Evolutionary conservation across 805 yeast genomes (phyloP), one percentile per base, ranked within the genome.

Genomic region (Metschnikowia henanensis): DNA sequence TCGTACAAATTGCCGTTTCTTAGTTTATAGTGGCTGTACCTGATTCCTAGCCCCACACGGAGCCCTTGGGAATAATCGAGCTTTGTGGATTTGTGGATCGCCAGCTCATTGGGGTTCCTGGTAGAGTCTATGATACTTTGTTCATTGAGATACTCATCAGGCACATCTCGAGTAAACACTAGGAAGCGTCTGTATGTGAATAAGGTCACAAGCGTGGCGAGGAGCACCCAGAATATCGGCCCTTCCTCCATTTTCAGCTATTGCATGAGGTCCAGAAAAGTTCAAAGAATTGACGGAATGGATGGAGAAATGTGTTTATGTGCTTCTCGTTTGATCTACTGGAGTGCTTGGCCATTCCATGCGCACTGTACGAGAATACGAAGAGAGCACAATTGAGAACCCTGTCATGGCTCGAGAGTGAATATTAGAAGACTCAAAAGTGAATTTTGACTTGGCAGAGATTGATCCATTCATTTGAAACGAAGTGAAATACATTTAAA

Each of bases 1-100:
- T 88, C 96, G 49, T 77, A 75, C 45, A 88, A 59, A 51, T 79
- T 82, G 3, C 96, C 96, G 60, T 86, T 84, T 53, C 96, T 71
- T 18, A 84, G 58, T 50, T 76, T 77, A 59, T 83, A 85, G 28
- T 79, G 81, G 20, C 76, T 71, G 45, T 71, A 71, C 34, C 87
- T 73, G 19, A 90, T 75, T 35, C 80, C 79, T 43, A 87, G 64
- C 0, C 95, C 95, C 2, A 86, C 75, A 19, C 83, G 72, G 43
- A 90, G 69, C 0, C 87, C 84, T 46, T 78, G 60, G 5, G 88
- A 87, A 58, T 79, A 81, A 18, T 91, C 94, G 26, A 86, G 79
- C 52, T 84, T 81, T 35, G 80, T 80, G 39, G 89, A 84, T 49
- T 94, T 75, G 61, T 86, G 83, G 9, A 86, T 70, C 0, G 96